phyloP scores from a whole-genome alignment of 768 basidiomycete species.

The Serendipita sp. region DNA sequence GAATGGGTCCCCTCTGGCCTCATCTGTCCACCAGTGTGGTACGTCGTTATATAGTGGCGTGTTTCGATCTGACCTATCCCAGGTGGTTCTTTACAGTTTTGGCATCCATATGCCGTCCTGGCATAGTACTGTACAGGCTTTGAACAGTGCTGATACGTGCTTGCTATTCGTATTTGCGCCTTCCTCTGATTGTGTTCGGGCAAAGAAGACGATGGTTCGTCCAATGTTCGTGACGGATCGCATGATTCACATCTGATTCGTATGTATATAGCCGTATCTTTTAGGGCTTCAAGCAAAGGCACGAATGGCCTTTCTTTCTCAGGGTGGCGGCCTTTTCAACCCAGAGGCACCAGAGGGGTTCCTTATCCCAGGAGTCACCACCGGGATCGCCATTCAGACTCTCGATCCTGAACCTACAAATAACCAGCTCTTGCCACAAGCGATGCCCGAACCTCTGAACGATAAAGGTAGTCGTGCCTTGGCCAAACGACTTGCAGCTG shows the following conservation, averaged over 20 bases:
- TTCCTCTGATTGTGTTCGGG: not conserved
- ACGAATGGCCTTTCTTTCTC: not conserved
- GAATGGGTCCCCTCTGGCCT: not conserved
- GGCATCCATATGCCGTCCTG: conserved; percentile 1
- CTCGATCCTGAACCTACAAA: not conserved
- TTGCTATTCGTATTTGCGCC: not conserved
- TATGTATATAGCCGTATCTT: not conserved
- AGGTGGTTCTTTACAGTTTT: conserved; percentile 2
- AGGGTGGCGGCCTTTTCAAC: not conserved
- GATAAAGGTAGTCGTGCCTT: too few species aligned
- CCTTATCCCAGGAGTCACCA: not conserved
- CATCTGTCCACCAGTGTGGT: conserved; percentile 2
- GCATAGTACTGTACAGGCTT: not conserved
- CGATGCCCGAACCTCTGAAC: too few species aligned
- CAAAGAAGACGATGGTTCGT: not conserved
- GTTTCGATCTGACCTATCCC: not conserved
- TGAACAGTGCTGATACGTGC: not conserved
- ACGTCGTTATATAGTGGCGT: not conserved
- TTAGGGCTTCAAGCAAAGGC: not conserved
- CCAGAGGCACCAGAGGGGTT: not conserved
- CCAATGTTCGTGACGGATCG: not conserved
- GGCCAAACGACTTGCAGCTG: too few species aligned
- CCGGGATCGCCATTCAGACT: not conserved
- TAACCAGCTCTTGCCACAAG: too few species aligned
- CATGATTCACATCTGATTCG: too few species aligned